Conservation (phyloP, 345 rosid genomes). For the Tarenaya hassleriana region DNA sequence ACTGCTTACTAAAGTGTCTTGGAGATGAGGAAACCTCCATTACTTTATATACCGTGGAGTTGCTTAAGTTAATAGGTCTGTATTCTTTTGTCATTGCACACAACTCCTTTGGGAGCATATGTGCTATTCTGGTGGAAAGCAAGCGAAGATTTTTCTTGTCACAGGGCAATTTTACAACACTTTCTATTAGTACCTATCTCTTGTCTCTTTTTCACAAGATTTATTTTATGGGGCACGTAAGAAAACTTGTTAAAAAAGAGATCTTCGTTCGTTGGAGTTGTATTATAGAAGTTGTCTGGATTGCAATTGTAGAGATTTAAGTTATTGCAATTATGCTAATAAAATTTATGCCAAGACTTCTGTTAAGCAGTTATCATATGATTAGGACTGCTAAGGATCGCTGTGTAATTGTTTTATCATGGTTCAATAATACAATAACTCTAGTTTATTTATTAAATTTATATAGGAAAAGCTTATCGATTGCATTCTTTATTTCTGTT, state of each 20-base stretch:
- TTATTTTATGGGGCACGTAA: background rate
- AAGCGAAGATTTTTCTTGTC: background rate
- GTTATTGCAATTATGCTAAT: too few species aligned
- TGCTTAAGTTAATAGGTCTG: conserved; percentile 64
- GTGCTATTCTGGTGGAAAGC: background rate
- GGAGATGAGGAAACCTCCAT: conserved; percentile 51
- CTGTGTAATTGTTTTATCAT: background rate
- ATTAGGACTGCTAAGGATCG: conserved; percentile 2
- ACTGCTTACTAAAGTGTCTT: conserved; percentile 53
- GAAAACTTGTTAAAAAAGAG: background rate
- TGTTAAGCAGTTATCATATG: background rate
- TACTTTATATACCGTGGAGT: conserved; percentile 40
- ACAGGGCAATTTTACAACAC: too few species aligned
- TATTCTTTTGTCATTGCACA: conserved; percentile 17
- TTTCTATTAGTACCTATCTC: too few species aligned
- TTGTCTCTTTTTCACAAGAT: background rate
- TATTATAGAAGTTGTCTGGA: too few species aligned
- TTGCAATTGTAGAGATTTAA: too few species aligned
- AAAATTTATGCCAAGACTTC: too few species aligned
- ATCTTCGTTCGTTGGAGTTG: too few species aligned
- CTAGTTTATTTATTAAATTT: conserved; percentile 6
- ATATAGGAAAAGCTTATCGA: conserved; percentile 11
- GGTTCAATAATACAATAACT: conserved; percentile 15
- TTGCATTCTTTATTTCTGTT: conserved; percentile 5
- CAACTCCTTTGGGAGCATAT: background rate